Percentiles rank a stretch among this genome's conserved stretches.
These are phyloP conservation scores for Fusarium devonianum DNA, from an alignment of 2,329 filamentous ascomycete species.

Conservation along the genomic window DNA sequence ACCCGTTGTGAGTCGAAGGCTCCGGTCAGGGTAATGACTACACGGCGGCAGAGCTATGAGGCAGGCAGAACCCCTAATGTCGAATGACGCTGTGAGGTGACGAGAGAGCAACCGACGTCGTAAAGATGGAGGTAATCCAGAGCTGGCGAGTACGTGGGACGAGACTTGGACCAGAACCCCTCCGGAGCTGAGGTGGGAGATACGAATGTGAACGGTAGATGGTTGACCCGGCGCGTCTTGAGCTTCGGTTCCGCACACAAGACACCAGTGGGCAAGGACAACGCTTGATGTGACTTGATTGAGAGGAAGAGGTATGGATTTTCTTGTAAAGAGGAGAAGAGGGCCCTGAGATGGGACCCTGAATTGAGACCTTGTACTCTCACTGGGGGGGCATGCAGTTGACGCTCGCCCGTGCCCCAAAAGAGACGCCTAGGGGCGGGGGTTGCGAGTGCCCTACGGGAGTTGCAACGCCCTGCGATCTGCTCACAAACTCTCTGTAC, in stretches of 20 bases:
- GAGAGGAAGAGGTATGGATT: slow-evolving; percentile 32
- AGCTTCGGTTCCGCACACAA: slow-evolving; percentile 1
- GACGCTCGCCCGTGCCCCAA: neutral
- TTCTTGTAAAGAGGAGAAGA: slow-evolving; percentile 20
- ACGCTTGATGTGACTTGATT: slow-evolving; percentile 23
- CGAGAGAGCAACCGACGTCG: neutral
- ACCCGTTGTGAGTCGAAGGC: slow-evolving; percentile 2
- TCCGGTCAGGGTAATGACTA: neutral
- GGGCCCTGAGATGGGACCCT: slow-evolving; percentile 30
- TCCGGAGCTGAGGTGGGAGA: slow-evolving; percentile 10
- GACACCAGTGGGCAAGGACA: slow-evolving; percentile 1
- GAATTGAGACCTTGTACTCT: slow-evolving; percentile 37
- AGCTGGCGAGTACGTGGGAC: slow-evolving; percentile 3
- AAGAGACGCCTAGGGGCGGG: slow-evolving; percentile 24
- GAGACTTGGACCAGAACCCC: slow-evolving; percentile 1
- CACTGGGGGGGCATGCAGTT: slow-evolving; percentile 13
- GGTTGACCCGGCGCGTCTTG: slow-evolving; percentile 2
- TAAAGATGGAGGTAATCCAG: slow-evolving; percentile 2
- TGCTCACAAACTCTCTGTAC: slow-evolving; percentile 8
- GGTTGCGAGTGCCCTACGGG: slow-evolving; percentile 21
- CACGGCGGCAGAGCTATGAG: neutral
- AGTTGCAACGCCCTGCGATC: slow-evolving; percentile 21
- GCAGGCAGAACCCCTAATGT: slow-evolving; percentile 1
- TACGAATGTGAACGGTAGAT: neutral
- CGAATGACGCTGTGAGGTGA: neutral